These are phyloP conservation scores for Yamadazyma nakazawae DNA, from an alignment of 805 yeast genomes.

Conservation along the genomic window DNA sequence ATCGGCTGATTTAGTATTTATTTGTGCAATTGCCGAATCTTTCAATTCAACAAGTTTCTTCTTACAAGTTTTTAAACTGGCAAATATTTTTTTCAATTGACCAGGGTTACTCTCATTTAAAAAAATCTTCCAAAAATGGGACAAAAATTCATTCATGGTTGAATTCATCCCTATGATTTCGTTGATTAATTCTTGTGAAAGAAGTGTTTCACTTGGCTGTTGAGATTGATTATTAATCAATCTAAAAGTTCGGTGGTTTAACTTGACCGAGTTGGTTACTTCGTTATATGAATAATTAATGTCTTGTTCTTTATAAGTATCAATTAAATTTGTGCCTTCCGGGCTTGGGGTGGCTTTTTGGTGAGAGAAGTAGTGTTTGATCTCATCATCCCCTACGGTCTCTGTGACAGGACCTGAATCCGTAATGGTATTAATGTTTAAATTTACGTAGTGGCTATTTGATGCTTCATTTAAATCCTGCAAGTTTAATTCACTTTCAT, in stretches of 20 bases:
- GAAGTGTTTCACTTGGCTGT: constrained; percentile 2
- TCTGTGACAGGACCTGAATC: neutral
- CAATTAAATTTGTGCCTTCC: constrained; percentile 16
- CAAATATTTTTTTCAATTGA: constrained; percentile 36
- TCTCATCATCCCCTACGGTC: neutral
- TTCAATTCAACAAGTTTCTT: constrained; percentile 26
- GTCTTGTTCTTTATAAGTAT: constrained; percentile 29
- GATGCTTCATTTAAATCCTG: constrained; percentile 36
- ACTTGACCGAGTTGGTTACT: constrained; percentile 29
- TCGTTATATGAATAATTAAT: constrained; percentile 32
- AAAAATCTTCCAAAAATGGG: constrained; percentile 42
- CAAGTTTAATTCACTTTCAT: constrained; percentile 30
- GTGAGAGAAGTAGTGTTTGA: neutral
- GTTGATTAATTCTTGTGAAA: constrained; percentile 17
- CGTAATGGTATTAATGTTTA: constrained; percentile 26
- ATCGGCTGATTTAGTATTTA: constrained; percentile 21
- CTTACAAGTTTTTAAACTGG: constrained; percentile 35
- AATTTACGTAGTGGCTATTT: constrained; percentile 28
- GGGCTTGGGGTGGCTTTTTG: constrained; percentile 13
- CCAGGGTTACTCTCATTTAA: constrained; percentile 34
- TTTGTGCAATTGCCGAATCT: constrained; percentile 15
- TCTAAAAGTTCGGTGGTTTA: constrained; percentile 32
- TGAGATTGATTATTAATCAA: constrained; percentile 7
- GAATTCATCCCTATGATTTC: constrained; percentile 37
- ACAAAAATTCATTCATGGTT: constrained; percentile 40